phyloP scores from a whole-genome alignment of 768 basidiomycete species.

The Tulasnella sp. region DNA sequence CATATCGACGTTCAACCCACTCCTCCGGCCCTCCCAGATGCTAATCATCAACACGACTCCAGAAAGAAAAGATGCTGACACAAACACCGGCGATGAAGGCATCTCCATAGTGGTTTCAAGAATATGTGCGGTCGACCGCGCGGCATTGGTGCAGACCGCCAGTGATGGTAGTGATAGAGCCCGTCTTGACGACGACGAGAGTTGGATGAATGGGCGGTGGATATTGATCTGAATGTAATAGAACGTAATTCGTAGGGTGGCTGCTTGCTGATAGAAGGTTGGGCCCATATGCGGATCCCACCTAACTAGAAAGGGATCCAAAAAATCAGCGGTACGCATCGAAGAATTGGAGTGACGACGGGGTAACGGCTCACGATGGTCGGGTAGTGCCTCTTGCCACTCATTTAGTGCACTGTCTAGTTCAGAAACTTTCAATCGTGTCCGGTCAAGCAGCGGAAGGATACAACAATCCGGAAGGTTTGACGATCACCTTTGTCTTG shows the following conservation, averaged over 20 bases:
- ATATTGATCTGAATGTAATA: slow-evolving; percentile 61
- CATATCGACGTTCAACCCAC: slow-evolving; percentile 36
- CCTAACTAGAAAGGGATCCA: slow-evolving; percentile 32
- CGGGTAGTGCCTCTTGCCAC: slow-evolving; percentile 61
- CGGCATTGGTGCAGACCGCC: slow-evolving; percentile 34
- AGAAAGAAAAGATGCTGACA: slow-evolving; percentile 37
- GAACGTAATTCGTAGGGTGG: slow-evolving; percentile 46
- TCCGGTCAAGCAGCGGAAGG: too few species aligned
- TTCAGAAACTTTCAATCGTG: slow-evolving; percentile 37
- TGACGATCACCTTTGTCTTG: background rate
- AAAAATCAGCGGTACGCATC: background rate
- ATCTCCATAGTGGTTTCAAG: slow-evolving; percentile 44
- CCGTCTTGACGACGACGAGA: slow-evolving; percentile 37
- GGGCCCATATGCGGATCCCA: slow-evolving; percentile 47
- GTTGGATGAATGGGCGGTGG: slow-evolving; percentile 67
- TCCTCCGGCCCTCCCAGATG: slow-evolving; percentile 51
- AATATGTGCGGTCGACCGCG: slow-evolving; percentile 63
- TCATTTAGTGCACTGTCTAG: slow-evolving; percentile 59
- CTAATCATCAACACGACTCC: slow-evolving; percentile 52
- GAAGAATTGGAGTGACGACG: background rate
- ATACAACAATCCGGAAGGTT: background rate
- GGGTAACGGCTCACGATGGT: slow-evolving; percentile 37
- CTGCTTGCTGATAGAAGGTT: slow-evolving; percentile 49
- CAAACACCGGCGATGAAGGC: slow-evolving; percentile 27
- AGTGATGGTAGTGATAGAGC: slow-evolving; percentile 52